phyloP scores from a whole-genome alignment of 371 early-diverging fungal genomes.

The Actinomortierella wolfii region DNA sequence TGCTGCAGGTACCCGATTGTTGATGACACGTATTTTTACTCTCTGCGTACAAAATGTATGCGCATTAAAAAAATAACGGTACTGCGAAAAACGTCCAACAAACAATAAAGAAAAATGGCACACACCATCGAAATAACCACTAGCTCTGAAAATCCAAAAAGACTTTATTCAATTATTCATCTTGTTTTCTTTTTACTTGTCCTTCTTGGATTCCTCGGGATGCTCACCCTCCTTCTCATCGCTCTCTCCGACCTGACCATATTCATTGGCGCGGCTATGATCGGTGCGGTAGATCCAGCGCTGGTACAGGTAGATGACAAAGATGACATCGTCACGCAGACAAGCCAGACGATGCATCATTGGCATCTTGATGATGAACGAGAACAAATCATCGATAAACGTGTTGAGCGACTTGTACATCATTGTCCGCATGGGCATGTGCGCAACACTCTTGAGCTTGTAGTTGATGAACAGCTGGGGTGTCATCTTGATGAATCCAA shows the following conservation, averaged over 20 bases:
- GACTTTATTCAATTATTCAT: neutral
- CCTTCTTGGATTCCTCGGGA: conserved; percentile 48
- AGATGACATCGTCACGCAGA: conserved; percentile 88
- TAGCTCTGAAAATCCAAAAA: too few relatives aligned
- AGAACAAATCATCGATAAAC: conserved; percentile 94
- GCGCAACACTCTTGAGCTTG: conserved; percentile 89
- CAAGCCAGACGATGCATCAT: conserved; percentile 91
- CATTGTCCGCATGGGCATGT: conserved; percentile 94
- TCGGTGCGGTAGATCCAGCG: conserved; percentile 88
- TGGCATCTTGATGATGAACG: conserved; percentile 96
- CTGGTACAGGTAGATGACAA: conserved; percentile 89
- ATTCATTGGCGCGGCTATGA: conserved; percentile 88
- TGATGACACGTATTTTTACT: too few relatives aligned
- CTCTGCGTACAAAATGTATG: too few relatives aligned
- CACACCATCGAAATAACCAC: too few relatives aligned
- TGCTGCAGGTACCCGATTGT: too few relatives aligned
- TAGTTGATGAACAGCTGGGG: conserved; percentile 95
- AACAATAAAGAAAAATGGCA: too few relatives aligned
- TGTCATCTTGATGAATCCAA: conserved; percentile 92
- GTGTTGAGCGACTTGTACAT: conserved; percentile 96
- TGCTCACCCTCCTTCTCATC: conserved; percentile 16
- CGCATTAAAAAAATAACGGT: too few relatives aligned
- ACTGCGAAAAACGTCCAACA: too few relatives aligned
- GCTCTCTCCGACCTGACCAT: conserved; percentile 81
- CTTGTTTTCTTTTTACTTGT: conserved; percentile 30